Conservation (phyloP, 345 rosid species). For the Populus simonii region DNA sequence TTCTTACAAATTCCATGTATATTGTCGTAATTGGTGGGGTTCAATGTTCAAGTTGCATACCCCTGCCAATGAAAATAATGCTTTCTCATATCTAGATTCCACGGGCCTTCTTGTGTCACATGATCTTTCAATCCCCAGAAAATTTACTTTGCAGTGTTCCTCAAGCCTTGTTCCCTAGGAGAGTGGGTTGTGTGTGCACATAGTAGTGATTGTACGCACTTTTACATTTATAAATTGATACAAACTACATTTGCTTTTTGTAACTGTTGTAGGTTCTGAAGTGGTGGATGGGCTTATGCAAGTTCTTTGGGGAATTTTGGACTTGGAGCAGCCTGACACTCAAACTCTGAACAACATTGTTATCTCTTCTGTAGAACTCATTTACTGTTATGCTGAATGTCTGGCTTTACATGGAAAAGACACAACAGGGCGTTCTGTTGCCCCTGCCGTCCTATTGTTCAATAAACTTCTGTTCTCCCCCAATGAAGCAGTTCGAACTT, state of each 20-base stretch:
- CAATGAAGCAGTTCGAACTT: constrained; percentile 82
- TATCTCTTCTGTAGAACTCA: constrained; percentile 85
- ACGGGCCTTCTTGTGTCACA: too few species aligned
- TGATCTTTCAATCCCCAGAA: too few species aligned
- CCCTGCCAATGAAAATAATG: too few species aligned
- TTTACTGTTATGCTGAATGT: constrained; percentile 94
- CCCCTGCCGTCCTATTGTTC: constrained; percentile 78
- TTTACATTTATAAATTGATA: constrained; percentile 9
- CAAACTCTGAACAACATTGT: constrained; percentile 91
- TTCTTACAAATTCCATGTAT: too few species aligned
- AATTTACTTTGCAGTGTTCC: too few species aligned
- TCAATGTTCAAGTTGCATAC: too few species aligned
- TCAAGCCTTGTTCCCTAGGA: too few species aligned
- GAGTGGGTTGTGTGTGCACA: not conserved
- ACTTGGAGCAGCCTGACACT: constrained; percentile 84
- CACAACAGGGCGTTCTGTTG: constrained; percentile 56
- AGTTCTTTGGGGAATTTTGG: constrained; percentile 96
- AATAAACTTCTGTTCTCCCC: constrained; percentile 80
- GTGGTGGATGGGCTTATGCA: constrained; percentile 91
- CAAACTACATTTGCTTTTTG: constrained; percentile 14
- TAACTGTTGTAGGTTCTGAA: constrained; percentile 59
- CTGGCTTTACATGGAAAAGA: constrained; percentile 79
- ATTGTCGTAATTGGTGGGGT: too few species aligned
- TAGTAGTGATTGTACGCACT: not conserved
- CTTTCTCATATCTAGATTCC: too few species aligned